Base-by-base conservation (phyloP, 106 monocot species). In the Acorus gramineus region DNA sequence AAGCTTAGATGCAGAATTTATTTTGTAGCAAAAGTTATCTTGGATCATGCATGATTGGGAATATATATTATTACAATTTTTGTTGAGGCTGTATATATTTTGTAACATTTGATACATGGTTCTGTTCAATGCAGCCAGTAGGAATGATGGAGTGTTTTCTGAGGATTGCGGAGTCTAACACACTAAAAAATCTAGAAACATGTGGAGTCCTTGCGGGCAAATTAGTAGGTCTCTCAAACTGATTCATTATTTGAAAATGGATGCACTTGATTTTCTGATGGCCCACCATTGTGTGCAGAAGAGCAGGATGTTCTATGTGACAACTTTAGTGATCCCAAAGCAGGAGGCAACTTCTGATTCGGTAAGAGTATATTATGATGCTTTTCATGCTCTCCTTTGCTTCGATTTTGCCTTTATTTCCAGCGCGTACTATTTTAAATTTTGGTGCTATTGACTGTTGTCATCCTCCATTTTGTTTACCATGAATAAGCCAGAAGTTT, bases 161-260 rank as follows among this genome's bases (percentile, higher is more conserved):
- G 75, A 88, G 81, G 79, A 80, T 98, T 60, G 96, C 92, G 58
- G 91, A 85, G 74, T 60, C 57, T 58, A 98, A 98, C 64, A 98
- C 96, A 52, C 46, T 47, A 45, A 91, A 79, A 71, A 98, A 92
- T 81, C 71, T 98, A 67, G 96, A 98, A 83, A 98, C 96, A 68
- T 98, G 96, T 76, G 96, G 92, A 65, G 77, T 98, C 76, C 96
- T 98, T 83, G 96, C 91, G 28, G 96, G 96, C 75, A 88, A 79
- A 67, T 63, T 98, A 63, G 96, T 98, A 92, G 52, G 82, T 79
- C 47, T 42, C 44, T 47, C 47, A n/a, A 4, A 8, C 5, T 46
- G 11, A 47, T 69, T 43, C 1, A 4, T 43, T 12, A 43, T 2
- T 66, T 64, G 28, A 28, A 28, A 28, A 28, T 28, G 28, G 28